Conservation (phyloP, 1,284 basidiomycete genomes). For the Apiotrichum domesticum region DNA sequence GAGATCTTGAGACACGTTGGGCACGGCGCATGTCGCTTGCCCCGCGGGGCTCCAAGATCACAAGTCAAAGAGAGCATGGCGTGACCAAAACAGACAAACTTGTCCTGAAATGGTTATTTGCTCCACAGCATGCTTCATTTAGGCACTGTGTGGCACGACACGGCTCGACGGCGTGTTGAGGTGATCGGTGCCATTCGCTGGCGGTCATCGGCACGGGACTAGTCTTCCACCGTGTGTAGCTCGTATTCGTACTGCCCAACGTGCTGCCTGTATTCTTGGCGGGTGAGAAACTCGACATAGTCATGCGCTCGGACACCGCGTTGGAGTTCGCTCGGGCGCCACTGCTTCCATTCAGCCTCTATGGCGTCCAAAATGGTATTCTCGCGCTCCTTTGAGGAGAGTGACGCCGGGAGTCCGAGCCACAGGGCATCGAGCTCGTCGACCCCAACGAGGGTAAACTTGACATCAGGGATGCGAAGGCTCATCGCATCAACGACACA, state of each 20-base stretch:
- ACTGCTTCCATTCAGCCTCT: background rate
- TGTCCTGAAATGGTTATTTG: too few relatives aligned
- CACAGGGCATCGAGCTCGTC: background rate
- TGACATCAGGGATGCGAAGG: background rate
- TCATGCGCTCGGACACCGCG: background rate
- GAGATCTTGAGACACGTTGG: too few relatives aligned
- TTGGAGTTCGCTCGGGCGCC: background rate
- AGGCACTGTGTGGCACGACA: too few relatives aligned
- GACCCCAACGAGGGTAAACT: background rate
- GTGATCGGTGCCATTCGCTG: too few relatives aligned
- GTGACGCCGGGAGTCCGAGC: background rate
- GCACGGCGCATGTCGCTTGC: too few relatives aligned
- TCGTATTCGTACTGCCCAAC: background rate
- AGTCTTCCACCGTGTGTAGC: background rate
- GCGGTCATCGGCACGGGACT: background rate
- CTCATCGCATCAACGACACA: background rate
- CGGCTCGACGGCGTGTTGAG: too few relatives aligned
- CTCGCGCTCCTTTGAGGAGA: background rate
- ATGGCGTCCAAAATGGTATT: background rate
- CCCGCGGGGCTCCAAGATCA: too few relatives aligned
- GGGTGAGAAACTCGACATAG: conserved; percentile 1
- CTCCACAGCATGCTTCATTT: too few relatives aligned
- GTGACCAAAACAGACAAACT: too few relatives aligned
- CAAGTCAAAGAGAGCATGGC: too few relatives aligned
- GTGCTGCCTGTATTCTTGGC: background rate